These are phyloP conservation scores for Candida broadrunensis DNA, from an alignment of 805 yeast species.

Conservation along the genomic window DNA sequence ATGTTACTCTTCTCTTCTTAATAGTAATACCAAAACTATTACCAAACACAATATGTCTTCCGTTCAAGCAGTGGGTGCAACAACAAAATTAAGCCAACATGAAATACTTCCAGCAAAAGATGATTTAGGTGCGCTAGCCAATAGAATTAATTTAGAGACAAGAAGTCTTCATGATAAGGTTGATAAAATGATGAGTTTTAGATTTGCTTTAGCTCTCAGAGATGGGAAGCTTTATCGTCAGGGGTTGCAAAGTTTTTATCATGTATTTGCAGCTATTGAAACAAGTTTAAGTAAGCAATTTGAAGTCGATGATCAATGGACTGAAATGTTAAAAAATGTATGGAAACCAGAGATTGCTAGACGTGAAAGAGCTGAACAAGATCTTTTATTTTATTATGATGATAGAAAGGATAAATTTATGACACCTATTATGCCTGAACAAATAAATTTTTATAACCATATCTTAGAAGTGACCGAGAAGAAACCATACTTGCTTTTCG, in stretches of 20 bases:
- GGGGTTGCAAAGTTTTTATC: constrained; percentile 72
- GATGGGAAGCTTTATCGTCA: constrained; percentile 78
- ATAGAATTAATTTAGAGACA: constrained; percentile 74
- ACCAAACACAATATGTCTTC: constrained; percentile 11
- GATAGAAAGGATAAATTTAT: constrained; percentile 53
- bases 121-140: constrained; percentile 82
- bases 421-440: constrained; percentile 56
- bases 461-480: constrained; percentile 51
- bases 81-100: constrained; percentile 31
- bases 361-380: constrained; percentile 52
- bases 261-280: constrained; percentile 66
- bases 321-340: constrained; percentile 51
- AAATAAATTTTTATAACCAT: constrained; percentile 61
- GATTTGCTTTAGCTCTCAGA: constrained; percentile 71
- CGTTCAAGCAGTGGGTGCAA: constrained; percentile 19
- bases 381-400: constrained; percentile 65
- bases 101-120: constrained; percentile 72
- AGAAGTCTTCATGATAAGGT: constrained; percentile 64
- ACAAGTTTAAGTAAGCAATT: constrained; percentile 46
- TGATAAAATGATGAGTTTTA: constrained; percentile 64
- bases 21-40: no score
- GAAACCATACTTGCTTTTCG: constrained; percentile 70
- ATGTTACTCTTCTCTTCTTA: no score
- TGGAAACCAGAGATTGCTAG: constrained; percentile 75
- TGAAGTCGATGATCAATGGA: constrained; percentile 24